phyloP scores from a whole-genome alignment of 2,329 filamentous ascomycete genomes.

The Calonectria naviculata region DNA sequence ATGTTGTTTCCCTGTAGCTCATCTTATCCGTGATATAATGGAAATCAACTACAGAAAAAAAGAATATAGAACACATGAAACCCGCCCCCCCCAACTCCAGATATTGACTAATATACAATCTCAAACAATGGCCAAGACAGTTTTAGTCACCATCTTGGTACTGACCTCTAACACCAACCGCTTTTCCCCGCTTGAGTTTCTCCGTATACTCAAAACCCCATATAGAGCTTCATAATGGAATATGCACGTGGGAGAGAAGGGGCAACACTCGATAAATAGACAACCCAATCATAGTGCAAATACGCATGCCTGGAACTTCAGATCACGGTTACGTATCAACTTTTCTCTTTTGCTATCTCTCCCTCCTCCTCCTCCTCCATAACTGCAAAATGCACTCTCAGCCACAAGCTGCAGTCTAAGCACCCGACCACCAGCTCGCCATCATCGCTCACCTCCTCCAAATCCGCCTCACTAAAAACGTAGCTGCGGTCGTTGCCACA shows the following conservation, averaged over 20 bases:
- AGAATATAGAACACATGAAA: too few relatives aligned
- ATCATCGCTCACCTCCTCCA: slow-evolving; percentile 67
- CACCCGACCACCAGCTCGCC: slow-evolving; percentile 74
- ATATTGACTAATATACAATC: too few relatives aligned
- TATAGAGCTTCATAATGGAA: too few relatives aligned
- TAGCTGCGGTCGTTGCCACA: slow-evolving; percentile 74
- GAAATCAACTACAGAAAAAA: too few relatives aligned
- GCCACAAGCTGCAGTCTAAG: slow-evolving; percentile 74
- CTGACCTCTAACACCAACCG: too few relatives aligned
- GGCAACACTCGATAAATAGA: too few relatives aligned
- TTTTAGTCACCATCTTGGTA: too few relatives aligned
- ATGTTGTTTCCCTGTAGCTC: background rate
- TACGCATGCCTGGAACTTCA: background rate
- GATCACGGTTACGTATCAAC: slow-evolving; percentile 25
- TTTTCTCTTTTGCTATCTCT: slow-evolving; percentile 29
- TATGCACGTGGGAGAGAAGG: background rate
- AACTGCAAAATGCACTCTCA: slow-evolving; percentile 72
- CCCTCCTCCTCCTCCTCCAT: slow-evolving; percentile 50
- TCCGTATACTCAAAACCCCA: too few relatives aligned
- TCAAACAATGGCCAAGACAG: too few relatives aligned
- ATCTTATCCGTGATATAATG: too few relatives aligned
- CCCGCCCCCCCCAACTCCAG: too few relatives aligned
- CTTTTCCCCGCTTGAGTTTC: too few relatives aligned
- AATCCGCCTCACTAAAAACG: slow-evolving; percentile 66
- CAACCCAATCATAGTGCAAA: background rate